Conservation (phyloP, 2,329 filamentous ascomycete genomes). For the Sporothrix brasiliensis region DNA sequence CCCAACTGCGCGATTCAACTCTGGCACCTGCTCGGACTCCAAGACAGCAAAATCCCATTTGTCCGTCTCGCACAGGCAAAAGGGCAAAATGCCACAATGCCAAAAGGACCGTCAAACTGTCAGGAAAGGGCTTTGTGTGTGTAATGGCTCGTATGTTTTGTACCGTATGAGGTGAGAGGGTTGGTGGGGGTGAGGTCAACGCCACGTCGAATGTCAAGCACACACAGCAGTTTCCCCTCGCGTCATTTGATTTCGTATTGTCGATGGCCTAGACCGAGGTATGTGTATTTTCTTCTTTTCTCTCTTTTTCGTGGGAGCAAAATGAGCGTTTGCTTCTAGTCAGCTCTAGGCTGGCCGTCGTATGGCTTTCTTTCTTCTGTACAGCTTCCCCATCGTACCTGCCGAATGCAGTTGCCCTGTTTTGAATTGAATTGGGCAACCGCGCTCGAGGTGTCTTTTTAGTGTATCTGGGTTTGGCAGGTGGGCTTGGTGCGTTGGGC, state of each 20-base stretch:
- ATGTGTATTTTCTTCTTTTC: slow-evolving; percentile 6
- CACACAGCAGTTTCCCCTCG: too few relatives aligned
- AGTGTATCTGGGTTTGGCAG: neutral
- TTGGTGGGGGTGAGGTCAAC: neutral
- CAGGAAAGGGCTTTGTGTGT: neutral
- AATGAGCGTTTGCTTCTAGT: neutral
- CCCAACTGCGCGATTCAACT: neutral
- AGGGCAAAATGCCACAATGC: too few relatives aligned
- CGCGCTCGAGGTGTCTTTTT: neutral
- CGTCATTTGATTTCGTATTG: neutral
- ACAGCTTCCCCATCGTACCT: neutral
- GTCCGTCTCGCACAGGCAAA: neutral
- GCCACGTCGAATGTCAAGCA: too few relatives aligned
- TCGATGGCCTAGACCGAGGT: neutral
- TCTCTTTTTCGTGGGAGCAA: neutral
- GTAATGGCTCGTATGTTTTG: neutral
- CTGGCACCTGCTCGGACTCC: neutral
- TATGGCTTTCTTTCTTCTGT: neutral
- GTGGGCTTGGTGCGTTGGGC: neutral
- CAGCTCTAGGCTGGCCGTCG: neutral
- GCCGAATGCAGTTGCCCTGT: neutral
- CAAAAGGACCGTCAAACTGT: slow-evolving; percentile 15
- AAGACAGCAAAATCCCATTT: neutral
- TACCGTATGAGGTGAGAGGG: neutral
- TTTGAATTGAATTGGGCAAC: neutral